These are phyloP conservation scores for Raphanus hybrid DNA, from an alignment of 441 rosid genomes.

Conservation along the genomic window DNA sequence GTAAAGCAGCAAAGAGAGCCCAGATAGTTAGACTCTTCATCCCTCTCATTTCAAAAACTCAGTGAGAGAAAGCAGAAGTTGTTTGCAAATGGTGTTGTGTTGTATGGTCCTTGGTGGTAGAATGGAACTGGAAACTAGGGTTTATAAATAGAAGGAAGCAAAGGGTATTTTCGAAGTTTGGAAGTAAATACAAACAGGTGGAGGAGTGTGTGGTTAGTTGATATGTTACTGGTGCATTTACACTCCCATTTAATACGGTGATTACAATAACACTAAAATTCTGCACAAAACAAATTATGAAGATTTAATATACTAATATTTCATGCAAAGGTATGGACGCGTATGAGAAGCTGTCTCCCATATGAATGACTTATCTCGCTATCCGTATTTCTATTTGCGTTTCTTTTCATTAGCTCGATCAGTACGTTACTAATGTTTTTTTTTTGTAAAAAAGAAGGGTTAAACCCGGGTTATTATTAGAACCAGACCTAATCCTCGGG, in stretches of 20 bases:
- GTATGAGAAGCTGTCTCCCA: slow-evolving; percentile 37
- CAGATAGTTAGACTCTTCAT: slow-evolving; percentile 42
- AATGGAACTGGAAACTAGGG: slow-evolving; percentile 19
- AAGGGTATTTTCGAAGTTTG: slow-evolving; percentile 13
- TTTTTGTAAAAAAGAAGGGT: too few species aligned
- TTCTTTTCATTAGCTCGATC: slow-evolving; percentile 14
- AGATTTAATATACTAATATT: slow-evolving; percentile 7
- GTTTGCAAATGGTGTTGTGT: slow-evolving; percentile 3
- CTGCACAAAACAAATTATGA: background rate
- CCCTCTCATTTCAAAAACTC: slow-evolving; percentile 21
- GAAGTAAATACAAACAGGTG: slow-evolving; percentile 63
- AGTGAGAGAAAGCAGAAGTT: slow-evolving; percentile 23
- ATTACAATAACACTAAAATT: slow-evolving; percentile 35
- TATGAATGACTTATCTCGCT: slow-evolving; percentile 22
- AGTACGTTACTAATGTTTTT: background rate
- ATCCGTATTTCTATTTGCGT: slow-evolving; percentile 21
- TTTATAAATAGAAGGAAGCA: slow-evolving; percentile 42
- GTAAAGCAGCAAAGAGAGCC: slow-evolving; percentile 43
- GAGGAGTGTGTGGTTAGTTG: slow-evolving; percentile 62
- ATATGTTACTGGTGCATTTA: slow-evolving; percentile 64
- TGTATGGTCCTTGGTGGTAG: slow-evolving; percentile 30
- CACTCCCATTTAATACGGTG: slow-evolving; percentile 40
- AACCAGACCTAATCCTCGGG: too few species aligned
- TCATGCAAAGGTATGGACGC: slow-evolving; percentile 39
- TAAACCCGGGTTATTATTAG: too few species aligned